phyloP scores from a whole-genome alignment of 139 green algal genomes.

The Spirogloea muscicola region DNA sequence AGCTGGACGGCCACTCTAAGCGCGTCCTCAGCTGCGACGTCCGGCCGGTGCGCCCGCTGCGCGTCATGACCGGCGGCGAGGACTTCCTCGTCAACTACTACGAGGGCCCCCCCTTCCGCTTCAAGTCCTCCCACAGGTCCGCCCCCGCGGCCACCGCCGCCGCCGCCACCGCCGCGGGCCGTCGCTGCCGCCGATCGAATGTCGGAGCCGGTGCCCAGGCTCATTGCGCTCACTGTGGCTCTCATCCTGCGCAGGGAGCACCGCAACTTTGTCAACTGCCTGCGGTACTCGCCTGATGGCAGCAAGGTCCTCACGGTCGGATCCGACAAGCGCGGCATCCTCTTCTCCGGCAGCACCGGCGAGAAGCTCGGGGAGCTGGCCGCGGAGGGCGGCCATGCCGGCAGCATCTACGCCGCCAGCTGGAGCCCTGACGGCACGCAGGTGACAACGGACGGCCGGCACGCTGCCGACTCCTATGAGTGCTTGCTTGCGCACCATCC shows the following conservation, averaged over 20 bases:
- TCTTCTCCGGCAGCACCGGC: slow-evolving; percentile 40
- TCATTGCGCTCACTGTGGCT: neutral
- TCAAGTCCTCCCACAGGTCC: slow-evolving; percentile 41
- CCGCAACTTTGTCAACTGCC: slow-evolving; percentile 58
- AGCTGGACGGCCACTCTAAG: slow-evolving; percentile 54
- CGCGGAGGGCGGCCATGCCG: slow-evolving; percentile 19
- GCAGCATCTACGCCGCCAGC: slow-evolving; percentile 44
- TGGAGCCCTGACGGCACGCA: slow-evolving; percentile 45
- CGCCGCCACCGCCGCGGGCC: too few species aligned
- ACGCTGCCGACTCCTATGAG: too few species aligned
- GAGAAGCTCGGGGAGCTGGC: slow-evolving; percentile 27
- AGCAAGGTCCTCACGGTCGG: slow-evolving; percentile 34
- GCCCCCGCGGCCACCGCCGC: too few species aligned
- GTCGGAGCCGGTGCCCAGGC: too few species aligned
- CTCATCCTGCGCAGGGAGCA: slow-evolving; percentile 35
- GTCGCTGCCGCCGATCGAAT: too few species aligned
- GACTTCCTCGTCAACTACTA: slow-evolving; percentile 55
- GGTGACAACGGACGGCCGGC: slow-evolving; percentile 8
- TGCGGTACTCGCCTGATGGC: slow-evolving; percentile 55
- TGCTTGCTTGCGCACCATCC: too few species aligned
- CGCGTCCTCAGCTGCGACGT: slow-evolving; percentile 50
- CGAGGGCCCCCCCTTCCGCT: slow-evolving; percentile 55
- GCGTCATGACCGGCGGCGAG: slow-evolving; percentile 50
- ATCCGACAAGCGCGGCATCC: slow-evolving; percentile 47
- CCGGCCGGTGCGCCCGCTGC: slow-evolving; percentile 50